Conservation (phyloP, 2,329 filamentous ascomycete species). For the Chaetomiaceae sp. region DNA sequence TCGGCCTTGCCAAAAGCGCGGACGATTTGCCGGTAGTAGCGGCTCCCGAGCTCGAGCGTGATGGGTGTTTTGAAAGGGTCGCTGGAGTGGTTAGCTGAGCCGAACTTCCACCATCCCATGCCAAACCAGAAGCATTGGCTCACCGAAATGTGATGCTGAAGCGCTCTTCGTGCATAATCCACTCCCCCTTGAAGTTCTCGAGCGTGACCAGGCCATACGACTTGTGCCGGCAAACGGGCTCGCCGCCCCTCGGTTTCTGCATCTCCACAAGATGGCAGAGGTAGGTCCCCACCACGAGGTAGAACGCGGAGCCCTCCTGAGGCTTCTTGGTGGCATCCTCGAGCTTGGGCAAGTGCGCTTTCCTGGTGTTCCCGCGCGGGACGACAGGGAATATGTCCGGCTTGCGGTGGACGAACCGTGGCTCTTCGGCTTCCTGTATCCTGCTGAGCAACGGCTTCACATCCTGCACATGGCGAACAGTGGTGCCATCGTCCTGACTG, state of each 20-base stretch:
- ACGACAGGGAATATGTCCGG: conserved; percentile 48
- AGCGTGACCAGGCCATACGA: conserved; percentile 48
- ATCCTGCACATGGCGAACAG: conserved; percentile 39
- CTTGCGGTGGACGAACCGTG: conserved; percentile 29
- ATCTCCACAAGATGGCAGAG: conserved; percentile 49
- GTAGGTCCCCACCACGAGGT: conserved; percentile 48
- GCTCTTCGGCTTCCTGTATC: conserved; percentile 42
- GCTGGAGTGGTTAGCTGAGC: conserved; percentile 14
- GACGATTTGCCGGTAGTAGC: conserved; percentile 49
- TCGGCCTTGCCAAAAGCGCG: conserved; percentile 49
- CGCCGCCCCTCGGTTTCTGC: conserved; percentile 37
- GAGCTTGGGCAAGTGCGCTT: conserved; percentile 31
- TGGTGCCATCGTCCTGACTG: conserved; percentile 24
- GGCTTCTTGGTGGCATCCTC: conserved; percentile 40
- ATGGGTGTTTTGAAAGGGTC: conserved; percentile 28
- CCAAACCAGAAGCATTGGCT: conserved; percentile 19
- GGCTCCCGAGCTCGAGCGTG: conserved; percentile 44
- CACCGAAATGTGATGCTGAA: conserved; percentile 51
- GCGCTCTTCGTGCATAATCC: conserved; percentile 47
- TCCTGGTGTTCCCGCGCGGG: conserved; percentile 38
- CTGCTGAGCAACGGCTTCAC: conserved; percentile 41
- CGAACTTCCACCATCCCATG: neutral
- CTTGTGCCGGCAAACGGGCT: conserved; percentile 43
- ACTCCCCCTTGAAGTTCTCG: conserved; percentile 45
- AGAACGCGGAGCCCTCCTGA: conserved; percentile 47